Percentiles rank a stretch among this genome's conserved stretches.
phyloP scores from a whole-genome alignment of 495 filamentous ascomycete genomes.

The Aspergillus bridgeri region DNA sequence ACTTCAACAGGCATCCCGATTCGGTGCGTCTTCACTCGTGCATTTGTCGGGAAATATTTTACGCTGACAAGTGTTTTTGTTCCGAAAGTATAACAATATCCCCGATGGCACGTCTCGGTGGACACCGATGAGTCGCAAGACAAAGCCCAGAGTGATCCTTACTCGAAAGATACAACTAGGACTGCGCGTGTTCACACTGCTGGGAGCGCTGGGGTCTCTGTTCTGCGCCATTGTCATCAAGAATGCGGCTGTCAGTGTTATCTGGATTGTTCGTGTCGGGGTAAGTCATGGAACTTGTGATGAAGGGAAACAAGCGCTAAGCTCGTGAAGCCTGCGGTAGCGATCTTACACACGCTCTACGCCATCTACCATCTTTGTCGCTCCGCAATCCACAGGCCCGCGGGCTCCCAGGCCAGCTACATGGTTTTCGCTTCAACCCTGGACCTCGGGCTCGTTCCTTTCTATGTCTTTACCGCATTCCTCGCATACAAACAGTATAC shows the following conservation, averaged over 20 bases:
- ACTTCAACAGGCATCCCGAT: slow-evolving; percentile 79
- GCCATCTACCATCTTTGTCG: slow-evolving; percentile 72
- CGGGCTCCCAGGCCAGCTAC: slow-evolving; percentile 78
- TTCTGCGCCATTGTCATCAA: slow-evolving; percentile 70
- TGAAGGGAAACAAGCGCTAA: not conserved
- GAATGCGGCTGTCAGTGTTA: slow-evolving; percentile 53
- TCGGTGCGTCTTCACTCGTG: slow-evolving; percentile 49
- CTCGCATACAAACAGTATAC: slow-evolving; percentile 47
- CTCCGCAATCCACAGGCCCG: slow-evolving; percentile 62
- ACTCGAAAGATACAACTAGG: slow-evolving; percentile 62
- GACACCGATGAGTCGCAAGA: slow-evolving; percentile 65
- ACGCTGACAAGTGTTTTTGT: slow-evolving; percentile 11
- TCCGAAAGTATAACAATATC: slow-evolving; percentile 41
- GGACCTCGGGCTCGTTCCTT: slow-evolving; percentile 69
- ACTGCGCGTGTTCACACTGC: slow-evolving; percentile 59
- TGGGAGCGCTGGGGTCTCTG: slow-evolving; percentile 66
- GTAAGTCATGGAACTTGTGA: slow-evolving; percentile 44
- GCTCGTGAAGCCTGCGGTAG: slow-evolving; percentile 60
- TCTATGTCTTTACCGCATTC: slow-evolving; percentile 70
- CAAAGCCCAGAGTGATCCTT: slow-evolving; percentile 65
- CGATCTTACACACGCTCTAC: slow-evolving; percentile 67
- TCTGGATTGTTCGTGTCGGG: slow-evolving; percentile 75
- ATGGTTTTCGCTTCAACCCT: slow-evolving; percentile 73
- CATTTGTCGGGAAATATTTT: not conserved
- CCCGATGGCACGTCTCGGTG: slow-evolving; percentile 49